Conservation (phyloP, 345 rosid genomes). For the Xanthoceras sorbifolium region DNA sequence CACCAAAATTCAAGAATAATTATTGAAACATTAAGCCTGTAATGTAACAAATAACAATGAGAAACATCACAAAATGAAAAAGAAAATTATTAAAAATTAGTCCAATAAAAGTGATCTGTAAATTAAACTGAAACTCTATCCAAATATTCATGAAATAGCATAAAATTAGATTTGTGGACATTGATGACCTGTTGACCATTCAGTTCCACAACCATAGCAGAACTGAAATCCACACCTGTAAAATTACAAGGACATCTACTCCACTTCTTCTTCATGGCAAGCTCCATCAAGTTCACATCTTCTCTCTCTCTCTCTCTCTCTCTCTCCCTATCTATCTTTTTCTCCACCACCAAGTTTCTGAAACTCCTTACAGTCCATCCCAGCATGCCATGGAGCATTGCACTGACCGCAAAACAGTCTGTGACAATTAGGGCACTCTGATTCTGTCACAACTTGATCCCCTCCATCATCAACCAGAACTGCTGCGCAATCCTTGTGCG, state of each 20-base stretch:
- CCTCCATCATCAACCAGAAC: constrained; percentile 31
- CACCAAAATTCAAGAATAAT: too few relatives aligned
- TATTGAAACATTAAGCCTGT: too few relatives aligned
- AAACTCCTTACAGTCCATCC: constrained; percentile 37
- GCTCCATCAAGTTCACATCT: constrained; percentile 41
- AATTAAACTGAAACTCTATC: neutral
- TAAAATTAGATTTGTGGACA: neutral
- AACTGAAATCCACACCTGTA: constrained; percentile 44
- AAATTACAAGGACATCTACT: constrained; percentile 34
- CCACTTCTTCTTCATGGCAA: constrained; percentile 50
- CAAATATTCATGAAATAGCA: too few relatives aligned
- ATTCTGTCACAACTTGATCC: neutral
- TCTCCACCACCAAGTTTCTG: constrained; percentile 28
- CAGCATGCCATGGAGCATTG: constrained; percentile 39
- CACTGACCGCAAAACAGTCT: constrained; percentile 35
- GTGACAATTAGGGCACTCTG: constrained; percentile 34
- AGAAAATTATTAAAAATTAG: too few relatives aligned
- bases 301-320: constrained; percentile 28
- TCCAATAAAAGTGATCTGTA: neutral
- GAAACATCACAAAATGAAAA: neutral
- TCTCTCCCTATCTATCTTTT: too few relatives aligned
- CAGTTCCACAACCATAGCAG: constrained; percentile 45
- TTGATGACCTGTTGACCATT: constrained; percentile 23
- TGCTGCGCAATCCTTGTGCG: constrained; percentile 42
- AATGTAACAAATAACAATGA: too few relatives aligned